Conservation (phyloP, 352 stramenopile species). For the Vaucheria bursata region DNA sequence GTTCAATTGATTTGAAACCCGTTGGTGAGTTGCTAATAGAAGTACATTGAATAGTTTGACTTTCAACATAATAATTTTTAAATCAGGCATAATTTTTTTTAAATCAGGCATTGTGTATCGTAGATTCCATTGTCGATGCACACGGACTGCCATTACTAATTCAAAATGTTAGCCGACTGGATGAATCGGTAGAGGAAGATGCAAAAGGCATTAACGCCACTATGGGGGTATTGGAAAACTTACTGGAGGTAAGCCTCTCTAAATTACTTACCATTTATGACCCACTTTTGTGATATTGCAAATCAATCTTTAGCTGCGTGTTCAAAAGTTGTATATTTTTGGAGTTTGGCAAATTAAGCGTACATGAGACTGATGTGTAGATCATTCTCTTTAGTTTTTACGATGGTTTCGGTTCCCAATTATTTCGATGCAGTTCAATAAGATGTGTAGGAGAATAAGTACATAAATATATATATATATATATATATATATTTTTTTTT, state of each 20-base stretch:
- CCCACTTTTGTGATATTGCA: not conserved
- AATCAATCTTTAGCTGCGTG: not conserved
- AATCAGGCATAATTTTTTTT: too few species aligned
- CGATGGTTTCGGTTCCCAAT: too few species aligned
- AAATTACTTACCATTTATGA: not conserved
- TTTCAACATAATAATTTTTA: too few species aligned
- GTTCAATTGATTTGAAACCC: too few species aligned
- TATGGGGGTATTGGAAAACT: conserved; percentile 58
- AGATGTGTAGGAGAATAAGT: too few species aligned
- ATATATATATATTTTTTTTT: conserved; percentile 13
- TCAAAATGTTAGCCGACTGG: conserved; percentile 50
- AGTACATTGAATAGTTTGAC: too few species aligned
- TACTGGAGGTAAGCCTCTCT: conserved; percentile 42
- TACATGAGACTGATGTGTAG: too few species aligned
- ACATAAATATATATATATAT: too few species aligned
- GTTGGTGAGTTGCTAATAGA: too few species aligned
- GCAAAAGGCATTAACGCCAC: conserved; percentile 62
- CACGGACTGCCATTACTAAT: conserved; percentile 51
- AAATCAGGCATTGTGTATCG: conserved; percentile 12
- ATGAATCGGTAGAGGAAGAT: conserved; percentile 56
- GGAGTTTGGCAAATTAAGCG: not conserved
- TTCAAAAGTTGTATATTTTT: not conserved
- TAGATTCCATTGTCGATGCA: not conserved
- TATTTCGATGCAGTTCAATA: too few species aligned
- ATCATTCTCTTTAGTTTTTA: too few species aligned